These are phyloP conservation scores for Camelina sativa DNA, from an alignment of 345 rosid species.

Conservation along the genomic window DNA sequence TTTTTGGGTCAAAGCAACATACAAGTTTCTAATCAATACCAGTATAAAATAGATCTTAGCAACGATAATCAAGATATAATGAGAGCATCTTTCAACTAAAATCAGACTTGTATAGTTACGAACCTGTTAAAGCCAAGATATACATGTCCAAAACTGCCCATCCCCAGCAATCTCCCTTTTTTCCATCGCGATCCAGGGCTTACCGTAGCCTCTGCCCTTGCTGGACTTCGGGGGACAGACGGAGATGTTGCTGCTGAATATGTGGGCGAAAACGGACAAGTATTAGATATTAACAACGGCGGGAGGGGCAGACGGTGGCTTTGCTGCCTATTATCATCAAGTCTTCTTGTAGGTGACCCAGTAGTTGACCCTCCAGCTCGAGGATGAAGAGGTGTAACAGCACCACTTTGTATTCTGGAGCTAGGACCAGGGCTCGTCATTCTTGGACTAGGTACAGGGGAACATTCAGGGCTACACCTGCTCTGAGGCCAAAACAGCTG, in stretches of 20 bases:
- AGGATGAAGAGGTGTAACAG: slow-evolving; percentile 97
- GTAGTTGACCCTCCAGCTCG: slow-evolving; percentile 71
- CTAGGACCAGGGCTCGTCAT: slow-evolving; percentile 98
- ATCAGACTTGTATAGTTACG: slow-evolving; percentile 22
- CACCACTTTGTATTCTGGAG: slow-evolving; percentile 97
- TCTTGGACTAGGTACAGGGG: slow-evolving; percentile 94
- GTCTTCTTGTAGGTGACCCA: slow-evolving; percentile 73
- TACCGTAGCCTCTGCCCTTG: slow-evolving; percentile 74
- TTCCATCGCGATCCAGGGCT: slow-evolving; percentile 75
- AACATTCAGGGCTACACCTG: slow-evolving; percentile 95
- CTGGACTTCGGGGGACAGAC: slow-evolving; percentile 95
- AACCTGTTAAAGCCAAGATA: slow-evolving; percentile 78
- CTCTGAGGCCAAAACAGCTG: slow-evolving; percentile 93
- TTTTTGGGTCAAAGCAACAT: too few relatives aligned
- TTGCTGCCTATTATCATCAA: slow-evolving; percentile 82
- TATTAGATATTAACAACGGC: slow-evolving; percentile 66
- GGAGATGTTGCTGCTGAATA: slow-evolving; percentile 94
- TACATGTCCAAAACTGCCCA: slow-evolving; percentile 73
- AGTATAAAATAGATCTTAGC: slow-evolving; percentile 4
- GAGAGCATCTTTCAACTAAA: background rate
- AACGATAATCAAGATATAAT: background rate
- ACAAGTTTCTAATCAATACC: slow-evolving; percentile 2
- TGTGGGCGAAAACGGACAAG: slow-evolving; percentile 83
- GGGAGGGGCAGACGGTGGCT: slow-evolving; percentile 96
- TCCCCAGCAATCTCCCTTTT: slow-evolving; percentile 65